phyloP scores from a whole-genome alignment of 306 rosid species.

The Vachellia collinsii region DNA sequence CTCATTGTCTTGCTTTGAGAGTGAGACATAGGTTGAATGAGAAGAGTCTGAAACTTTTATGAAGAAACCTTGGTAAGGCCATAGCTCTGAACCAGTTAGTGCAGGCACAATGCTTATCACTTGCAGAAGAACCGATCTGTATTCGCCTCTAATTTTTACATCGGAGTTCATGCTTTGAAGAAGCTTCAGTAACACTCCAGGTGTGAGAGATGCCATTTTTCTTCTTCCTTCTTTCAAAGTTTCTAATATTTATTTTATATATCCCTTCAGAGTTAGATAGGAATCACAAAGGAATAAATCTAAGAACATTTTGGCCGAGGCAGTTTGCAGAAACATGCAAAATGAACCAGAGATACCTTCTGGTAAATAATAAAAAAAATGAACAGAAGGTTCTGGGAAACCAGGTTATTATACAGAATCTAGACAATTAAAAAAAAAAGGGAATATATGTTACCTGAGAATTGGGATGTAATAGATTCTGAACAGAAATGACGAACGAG shows the following conservation, averaged over 20 bases:
- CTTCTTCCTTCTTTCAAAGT: conserved; percentile 24
- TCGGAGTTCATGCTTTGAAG: conserved; percentile 64
- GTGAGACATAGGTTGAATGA: conserved; percentile 85
- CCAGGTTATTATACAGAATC: background rate
- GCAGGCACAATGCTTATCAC: conserved; percentile 74
- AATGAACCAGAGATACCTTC: conserved; percentile 18
- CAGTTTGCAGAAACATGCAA: conserved; percentile 5
- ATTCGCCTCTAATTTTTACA: conserved; percentile 63
- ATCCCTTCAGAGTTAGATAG: background rate
- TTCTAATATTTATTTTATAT: background rate
- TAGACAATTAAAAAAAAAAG: background rate
- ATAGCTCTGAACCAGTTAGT: conserved; percentile 62
- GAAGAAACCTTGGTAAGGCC: conserved; percentile 90
- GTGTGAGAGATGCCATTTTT: conserved; percentile 65
- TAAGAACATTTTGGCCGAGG: background rate
- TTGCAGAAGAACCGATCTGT: conserved; percentile 64
- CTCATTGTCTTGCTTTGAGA: conserved; percentile 81
- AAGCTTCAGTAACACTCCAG: conserved; percentile 71
- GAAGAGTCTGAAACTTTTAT: conserved; percentile 92
- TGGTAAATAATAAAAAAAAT: background rate
- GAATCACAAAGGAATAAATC: background rate
- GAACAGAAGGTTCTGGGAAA: background rate
- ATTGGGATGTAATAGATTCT: conserved; percentile 1
- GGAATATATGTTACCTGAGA: conserved; percentile 28
- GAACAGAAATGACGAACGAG: conserved; percentile 32